Base-by-base conservation (phyloP, 2,329 filamentous ascomycete species). In the Microthyrium microscopicum region DNA sequence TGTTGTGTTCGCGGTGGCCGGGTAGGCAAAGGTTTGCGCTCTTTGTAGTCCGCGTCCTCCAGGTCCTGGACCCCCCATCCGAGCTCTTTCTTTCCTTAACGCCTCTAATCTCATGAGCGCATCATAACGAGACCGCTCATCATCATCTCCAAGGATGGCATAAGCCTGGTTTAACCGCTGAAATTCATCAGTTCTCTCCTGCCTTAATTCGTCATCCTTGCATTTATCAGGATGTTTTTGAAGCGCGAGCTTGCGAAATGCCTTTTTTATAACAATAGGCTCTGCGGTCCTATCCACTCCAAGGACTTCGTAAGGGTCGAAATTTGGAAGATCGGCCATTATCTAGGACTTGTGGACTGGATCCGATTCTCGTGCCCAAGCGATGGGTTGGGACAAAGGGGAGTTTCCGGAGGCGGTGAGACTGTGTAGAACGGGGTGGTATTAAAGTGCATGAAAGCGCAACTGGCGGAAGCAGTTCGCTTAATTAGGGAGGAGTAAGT, bases 81-180 rank as follows among this genome's bases (percentile, higher is more conserved):
- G 62, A 53, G 39, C n/a, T n/a, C 60, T 55, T 42, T 73, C 63
- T 41, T 57, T 71, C 49, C 68, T 68, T 46, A 82, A 57, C 50
- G 76, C 70, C 32, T 69, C 70, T 40, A 85, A 54, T 46, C 66
- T 72, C 40, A 77, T 63, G 49, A 76, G 68, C 33, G 83, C 73
- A 55, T 95, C 83, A 54, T 94, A 93, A 43, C 74, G 73, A 38
- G 62, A 56, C 39, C 82, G 66, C 50, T 76, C 72, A 5, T 60
- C 64, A 19, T 87, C 78, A 50, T 94, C 77, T 47, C 73, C 80
- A 39, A 98, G 70, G 20, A 89, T 64, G 56, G 95, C 89, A 56
- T 93, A 98, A 32, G 89, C 85, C 46, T 85, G 73, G 54, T 94
- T 85, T 21, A 95, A 81, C 51, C 73, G 75, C 56, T 94, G 84